Percentiles rank a stretch among this genome's conserved stretches.
Conservation (phyloP, 768 basidiomycete species). For the Suillus spraguei region DNA sequence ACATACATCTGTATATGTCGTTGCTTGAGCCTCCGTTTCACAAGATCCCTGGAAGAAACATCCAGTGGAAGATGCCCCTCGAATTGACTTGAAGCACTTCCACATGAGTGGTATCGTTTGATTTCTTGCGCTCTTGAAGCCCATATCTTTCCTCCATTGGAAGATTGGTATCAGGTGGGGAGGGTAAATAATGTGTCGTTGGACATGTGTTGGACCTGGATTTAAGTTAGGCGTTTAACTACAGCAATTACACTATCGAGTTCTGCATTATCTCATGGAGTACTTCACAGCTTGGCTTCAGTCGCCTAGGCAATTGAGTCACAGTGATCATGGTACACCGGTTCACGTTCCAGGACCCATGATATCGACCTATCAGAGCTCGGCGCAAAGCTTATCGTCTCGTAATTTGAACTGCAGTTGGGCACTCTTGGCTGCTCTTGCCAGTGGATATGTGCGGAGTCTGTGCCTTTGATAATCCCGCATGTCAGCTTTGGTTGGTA, state of each 20-base stretch:
- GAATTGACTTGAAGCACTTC: not conserved
- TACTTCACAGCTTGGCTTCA: not conserved
- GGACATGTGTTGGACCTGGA: not conserved
- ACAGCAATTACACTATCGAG: not conserved
- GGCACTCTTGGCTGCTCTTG: too few species aligned
- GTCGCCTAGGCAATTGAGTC: not conserved
- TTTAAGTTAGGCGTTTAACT: not conserved
- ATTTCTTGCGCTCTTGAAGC: not conserved
- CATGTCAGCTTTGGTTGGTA: not conserved
- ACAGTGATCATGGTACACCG: not conserved
- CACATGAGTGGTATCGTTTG: not conserved
- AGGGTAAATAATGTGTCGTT: not conserved
- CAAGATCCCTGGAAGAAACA: slow-evolving; percentile 62
- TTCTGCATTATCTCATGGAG: too few species aligned
- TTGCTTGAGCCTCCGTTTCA: slow-evolving; percentile 72
- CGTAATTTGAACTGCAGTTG: not conserved
- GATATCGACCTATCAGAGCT: not conserved
- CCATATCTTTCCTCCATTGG: not conserved
- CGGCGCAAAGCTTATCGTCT: not conserved
- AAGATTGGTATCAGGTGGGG: not conserved
- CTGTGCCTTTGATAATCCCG: not conserved
- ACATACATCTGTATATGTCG: slow-evolving; percentile 78
- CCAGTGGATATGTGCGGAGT: too few species aligned
- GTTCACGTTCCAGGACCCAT: not conserved
- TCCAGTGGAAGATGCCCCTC: slow-evolving; percentile 27